Percentiles rank a stretch among this genome's conserved stretches.
Evolutionary conservation across 1,284 basidiomycete species (phyloP).

Genomic region (Fomitopsis betulina): DNA sequence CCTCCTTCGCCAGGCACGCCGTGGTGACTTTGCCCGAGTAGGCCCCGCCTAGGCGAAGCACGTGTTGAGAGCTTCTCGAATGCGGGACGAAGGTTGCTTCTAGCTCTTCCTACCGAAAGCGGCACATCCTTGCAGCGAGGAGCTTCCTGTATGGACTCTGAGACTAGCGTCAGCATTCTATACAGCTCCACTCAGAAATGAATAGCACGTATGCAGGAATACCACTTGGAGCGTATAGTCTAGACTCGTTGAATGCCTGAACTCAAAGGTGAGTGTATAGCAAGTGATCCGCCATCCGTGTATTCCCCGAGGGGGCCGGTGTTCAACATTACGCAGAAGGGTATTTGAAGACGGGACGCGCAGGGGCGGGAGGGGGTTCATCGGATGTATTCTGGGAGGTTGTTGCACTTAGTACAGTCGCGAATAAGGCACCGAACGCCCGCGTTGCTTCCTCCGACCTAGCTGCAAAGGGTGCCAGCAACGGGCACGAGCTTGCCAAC

Average conservation of each 20-base stretch:
- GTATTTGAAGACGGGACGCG: not conserved
- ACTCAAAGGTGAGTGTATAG: not conserved
- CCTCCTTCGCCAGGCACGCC: not conserved
- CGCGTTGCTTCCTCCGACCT: too few species aligned
- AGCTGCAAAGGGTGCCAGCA: too few species aligned
- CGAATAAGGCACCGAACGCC: too few species aligned
- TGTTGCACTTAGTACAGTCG: not conserved
- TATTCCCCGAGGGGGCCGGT: not conserved
- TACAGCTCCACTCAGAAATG: not conserved
- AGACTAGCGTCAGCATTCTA: not conserved
- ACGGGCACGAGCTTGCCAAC: too few species aligned
- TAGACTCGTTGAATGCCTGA: too few species aligned
- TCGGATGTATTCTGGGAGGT: not conserved
- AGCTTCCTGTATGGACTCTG: not conserved
- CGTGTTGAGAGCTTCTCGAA: not conserved
- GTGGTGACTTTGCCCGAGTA: not conserved
- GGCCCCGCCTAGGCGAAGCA: not conserved
- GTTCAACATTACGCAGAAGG: not conserved
- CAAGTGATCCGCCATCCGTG: not conserved
- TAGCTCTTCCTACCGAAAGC: not conserved
- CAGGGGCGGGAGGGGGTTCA: not conserved
- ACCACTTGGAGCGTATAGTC: too few species aligned
- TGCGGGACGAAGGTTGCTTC: not conserved
- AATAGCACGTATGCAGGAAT: not conserved
- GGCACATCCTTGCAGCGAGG: not conserved